These are phyloP conservation scores for Fagopyrum tataricum DNA, from an alignment of 148 eudicot species.

Conservation along the genomic window DNA sequence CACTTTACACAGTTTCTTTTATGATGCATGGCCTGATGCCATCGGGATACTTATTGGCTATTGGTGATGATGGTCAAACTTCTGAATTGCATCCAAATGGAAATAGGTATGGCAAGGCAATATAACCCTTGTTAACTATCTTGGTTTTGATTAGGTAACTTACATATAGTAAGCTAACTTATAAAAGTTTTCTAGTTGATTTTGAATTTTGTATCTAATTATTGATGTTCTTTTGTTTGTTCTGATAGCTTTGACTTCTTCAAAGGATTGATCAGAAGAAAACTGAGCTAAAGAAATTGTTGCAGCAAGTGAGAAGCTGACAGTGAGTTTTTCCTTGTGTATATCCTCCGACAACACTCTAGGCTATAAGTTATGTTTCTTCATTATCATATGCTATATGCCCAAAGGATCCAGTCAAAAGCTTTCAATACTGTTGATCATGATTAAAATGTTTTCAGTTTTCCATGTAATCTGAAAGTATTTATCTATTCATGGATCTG, in stretches of 20 bases:
- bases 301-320: neutral
- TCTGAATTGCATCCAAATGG: conserved; percentile 96
- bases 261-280: conserved; percentile 79
- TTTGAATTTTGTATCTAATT: neutral
- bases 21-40: conserved; percentile 60
- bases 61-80: conserved; percentile 56
- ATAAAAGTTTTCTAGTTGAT: too few species aligned
- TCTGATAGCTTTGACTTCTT: conserved; percentile 85
- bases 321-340: neutral
- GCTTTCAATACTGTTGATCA: neutral
- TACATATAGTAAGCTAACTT: too few species aligned
- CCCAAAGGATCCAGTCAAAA: too few species aligned
- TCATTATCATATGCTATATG: too few species aligned
- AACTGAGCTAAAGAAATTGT: conserved; percentile 34
- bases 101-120: conserved; percentile 43
- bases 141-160: neutral
- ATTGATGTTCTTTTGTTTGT: conserved; percentile 1
- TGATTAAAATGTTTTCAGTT: neutral
- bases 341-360: neutral
- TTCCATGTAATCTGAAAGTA: too few species aligned
- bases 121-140: neutral
- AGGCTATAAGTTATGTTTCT: neutral
- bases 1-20: neutral
- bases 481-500: too few species aligned
- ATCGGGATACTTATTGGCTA: conserved; percentile 63